A percentile compares a stretch with the other conserved stretches of the same genome.
These are phyloP conservation scores for Lanmaoa rubissima DNA, from an alignment of 768 basidiomycete genomes.

Conservation along the genomic window DNA sequence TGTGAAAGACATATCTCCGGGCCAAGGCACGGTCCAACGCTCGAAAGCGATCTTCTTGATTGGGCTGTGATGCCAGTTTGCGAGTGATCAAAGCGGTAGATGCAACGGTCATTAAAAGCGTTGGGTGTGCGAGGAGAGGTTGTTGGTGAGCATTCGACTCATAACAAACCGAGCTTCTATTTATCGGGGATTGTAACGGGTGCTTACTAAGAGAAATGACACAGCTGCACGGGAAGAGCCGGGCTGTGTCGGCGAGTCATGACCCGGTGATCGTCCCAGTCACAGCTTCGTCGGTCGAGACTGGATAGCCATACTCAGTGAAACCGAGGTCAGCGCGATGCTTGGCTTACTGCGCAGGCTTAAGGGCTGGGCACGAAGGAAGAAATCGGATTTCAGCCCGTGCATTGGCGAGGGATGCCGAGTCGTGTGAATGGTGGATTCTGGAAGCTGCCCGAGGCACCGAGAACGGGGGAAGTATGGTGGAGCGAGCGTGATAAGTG, in stretches of 20 bases:
- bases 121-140: background rate
- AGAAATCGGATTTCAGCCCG: background rate
- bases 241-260: too few species aligned
- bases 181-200: too few species aligned
- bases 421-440: background rate
- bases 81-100: constrained; percentile 15
- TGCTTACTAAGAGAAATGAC: too few species aligned
- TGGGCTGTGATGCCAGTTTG: constrained; percentile 28
- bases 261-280: background rate
- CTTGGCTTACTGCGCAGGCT: background rate
- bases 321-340: too few species aligned
- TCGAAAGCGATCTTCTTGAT: constrained; percentile 28
- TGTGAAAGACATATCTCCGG: constrained; percentile 27
- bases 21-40: constrained; percentile 33
- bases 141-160: background rate
- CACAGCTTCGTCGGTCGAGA: background rate
- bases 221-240: too few species aligned
- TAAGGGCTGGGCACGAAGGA: background rate
- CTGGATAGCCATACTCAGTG: background rate
- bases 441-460: constrained; percentile 2
- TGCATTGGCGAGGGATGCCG: background rate
- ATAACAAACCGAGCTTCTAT: background rate
- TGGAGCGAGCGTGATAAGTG: background rate
- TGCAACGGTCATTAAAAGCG: constrained; percentile 24
- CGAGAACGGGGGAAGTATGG: background rate